Conservation (phyloP, 768 basidiomycete genomes). For the Boletus rubropictus region DNA sequence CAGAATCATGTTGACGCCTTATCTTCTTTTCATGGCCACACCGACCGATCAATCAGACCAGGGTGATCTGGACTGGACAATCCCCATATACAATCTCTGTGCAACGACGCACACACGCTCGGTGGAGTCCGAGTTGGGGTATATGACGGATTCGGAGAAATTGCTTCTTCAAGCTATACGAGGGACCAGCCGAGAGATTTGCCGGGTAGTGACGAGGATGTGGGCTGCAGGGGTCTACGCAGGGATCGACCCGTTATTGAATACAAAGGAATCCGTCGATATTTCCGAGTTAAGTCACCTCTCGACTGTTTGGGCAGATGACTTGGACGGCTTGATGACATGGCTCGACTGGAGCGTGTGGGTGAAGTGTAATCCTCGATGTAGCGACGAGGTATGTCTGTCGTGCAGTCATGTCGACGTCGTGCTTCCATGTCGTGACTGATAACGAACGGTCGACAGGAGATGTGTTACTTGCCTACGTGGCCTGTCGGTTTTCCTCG, state of each 20-base stretch:
- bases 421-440: neutral
- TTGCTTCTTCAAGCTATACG: conserved; percentile 25
- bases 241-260: conserved; percentile 24
- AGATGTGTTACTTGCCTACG: conserved; percentile 19
- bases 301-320: conserved; percentile 31
- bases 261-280: neutral
- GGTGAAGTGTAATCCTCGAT: conserved; percentile 43
- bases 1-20: too few relatives aligned
- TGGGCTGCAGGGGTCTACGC: conserved; percentile 34
- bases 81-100: conserved; percentile 22
- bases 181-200: conserved; percentile 42
- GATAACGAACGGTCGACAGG: conserved; percentile 9
- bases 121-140: too few relatives aligned
- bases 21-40: too few relatives aligned
- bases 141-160: neutral
- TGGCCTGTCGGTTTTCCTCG: conserved; percentile 6
- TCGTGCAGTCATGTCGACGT: too few relatives aligned
- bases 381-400: conserved; percentile 38
- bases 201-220: conserved; percentile 39
- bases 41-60: too few relatives aligned
- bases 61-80: too few relatives aligned
- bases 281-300: conserved; percentile 6
- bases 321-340: conserved; percentile 34
- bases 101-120: conserved; percentile 23
- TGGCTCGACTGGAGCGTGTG: conserved; percentile 54